Base-by-base conservation (phyloP, 345 rosid genomes). In the Ceriops zippeliana region DNA sequence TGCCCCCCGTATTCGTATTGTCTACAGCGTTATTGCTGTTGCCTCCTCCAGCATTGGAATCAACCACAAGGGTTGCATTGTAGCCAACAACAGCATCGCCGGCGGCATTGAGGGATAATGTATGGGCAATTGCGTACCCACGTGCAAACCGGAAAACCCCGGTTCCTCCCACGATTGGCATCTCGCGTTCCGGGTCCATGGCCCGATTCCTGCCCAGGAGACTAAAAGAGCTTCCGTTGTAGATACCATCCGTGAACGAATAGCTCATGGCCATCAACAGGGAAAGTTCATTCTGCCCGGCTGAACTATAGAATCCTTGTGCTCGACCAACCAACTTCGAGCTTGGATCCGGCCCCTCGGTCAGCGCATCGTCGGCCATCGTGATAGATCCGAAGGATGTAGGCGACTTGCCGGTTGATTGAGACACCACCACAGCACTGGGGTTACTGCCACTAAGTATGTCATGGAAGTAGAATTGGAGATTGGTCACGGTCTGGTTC, bases 381-480 rank as follows among this genome's bases (percentile, higher is more conserved):
- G 7, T 20, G 21, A 66, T 54, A 16, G 54, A 13, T 19, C 70
- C 70, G n/a, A 66, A 66, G 4, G 21, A 0, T 13, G 51, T 17
- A 1, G 31, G 17, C 22, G 70, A 16, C 0, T 32, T 37, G 60
- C 2, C 32, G 42, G 11, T 6, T 20, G 70, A 35, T 8, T 32
- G 17, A 8, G 59, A 60, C 9, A 66, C 70, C 61, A 30, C 2
- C 20, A 34, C n/a, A 3, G 70, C 61, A 3, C 51, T 66, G 26
- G 61, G 60, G n/a, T 31, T 52, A 1, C 59, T 22, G 37, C 70
- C 70, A 22, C 61, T 24, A 1, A 66, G 5, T 9, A 32, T 52
- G 9, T 66, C 70, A 10, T 66, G 70, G 59, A 66, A 51, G 70
- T 66, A 66, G 70, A 66, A 66, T 24, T 66, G 70, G 61, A 66